Base-by-base conservation (phyloP, 2,329 filamentous ascomycete genomes). In the Diplodia scrobiculata region DNA sequence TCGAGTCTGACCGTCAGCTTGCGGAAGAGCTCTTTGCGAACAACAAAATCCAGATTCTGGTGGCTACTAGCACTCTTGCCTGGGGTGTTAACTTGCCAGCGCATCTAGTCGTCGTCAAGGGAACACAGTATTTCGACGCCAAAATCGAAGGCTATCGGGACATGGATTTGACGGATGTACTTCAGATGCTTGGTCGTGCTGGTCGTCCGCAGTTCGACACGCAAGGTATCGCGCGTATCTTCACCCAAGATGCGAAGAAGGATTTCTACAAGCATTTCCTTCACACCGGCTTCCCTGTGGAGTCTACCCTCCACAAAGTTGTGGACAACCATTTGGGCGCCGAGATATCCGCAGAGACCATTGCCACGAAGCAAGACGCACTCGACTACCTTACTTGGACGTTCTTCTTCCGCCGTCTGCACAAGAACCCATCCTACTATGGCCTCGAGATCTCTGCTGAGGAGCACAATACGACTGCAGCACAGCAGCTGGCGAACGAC, bases 211-310 rank as follows among this genome's bases (percentile, higher is more conserved):
- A 99, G 75, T 99, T 99, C 76, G 95, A 99, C 77, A 91, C 89
- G 64, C 96, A 93, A 0, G 95, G 96, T 70, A 96, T 99, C 66
- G 96, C 95, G 10, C 89, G 94, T 34, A 99, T 99, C 74, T 97
- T 99, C 75, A 99, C 95, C 0, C 93, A 99, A 73, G 93, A 98
- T 73, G 83, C 94, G 2, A 99, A 98, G 83, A 99, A 99, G 79
- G 92, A 96, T 67, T 99, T 99, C 78, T 99, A 99, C 81, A 99
- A 99, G 81, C 95, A 99, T 79, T 99, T 99, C 80, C 80, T 99
- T 65, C 95, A 99, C 75, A 98, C 94, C 0, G 96, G 95, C 1
- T 99, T 99, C 76, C 96, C 95, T 0, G 95, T 99, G 11, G 95
- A 99, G 77, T 97, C 93, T 0, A 96, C 93, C 0, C 83, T 99